Evolutionary conservation across 1,284 basidiomycete genomes (phyloP).

Genomic region (Irpex sp.): DNA sequence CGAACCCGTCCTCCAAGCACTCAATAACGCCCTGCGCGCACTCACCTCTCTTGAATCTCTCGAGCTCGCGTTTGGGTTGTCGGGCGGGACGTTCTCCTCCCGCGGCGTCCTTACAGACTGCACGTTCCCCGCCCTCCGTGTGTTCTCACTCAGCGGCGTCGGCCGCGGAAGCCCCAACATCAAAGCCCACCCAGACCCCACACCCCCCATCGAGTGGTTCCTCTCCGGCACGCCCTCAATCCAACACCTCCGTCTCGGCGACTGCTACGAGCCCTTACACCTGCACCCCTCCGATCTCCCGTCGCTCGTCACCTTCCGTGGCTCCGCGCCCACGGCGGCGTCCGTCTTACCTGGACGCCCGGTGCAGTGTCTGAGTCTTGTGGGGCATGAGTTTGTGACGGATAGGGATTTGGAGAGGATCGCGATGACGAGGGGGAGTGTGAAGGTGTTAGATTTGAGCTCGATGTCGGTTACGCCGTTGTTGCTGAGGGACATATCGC

Average conservation of each 20-base stretch:
- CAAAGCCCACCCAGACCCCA: constrained; percentile 31
- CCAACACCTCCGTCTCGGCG: constrained; percentile 45
- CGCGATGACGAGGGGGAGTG: constrained; percentile 40
- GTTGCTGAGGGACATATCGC: constrained; percentile 52
- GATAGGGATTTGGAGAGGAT: constrained; percentile 48
- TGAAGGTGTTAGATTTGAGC: constrained; percentile 54
- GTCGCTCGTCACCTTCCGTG: constrained; percentile 50
- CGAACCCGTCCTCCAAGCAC: constrained; percentile 19
- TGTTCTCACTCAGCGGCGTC: constrained; percentile 49
- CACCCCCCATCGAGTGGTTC: constrained; percentile 38
- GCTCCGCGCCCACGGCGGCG: constrained; percentile 53
- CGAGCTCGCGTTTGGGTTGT: constrained; percentile 49
- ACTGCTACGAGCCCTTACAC: constrained; percentile 37
- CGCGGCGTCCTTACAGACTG: constrained; percentile 26
- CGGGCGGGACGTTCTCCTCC: constrained; percentile 22
- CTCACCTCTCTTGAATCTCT: constrained; percentile 47
- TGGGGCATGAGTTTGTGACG: constrained; percentile 53
- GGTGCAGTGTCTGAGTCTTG: constrained; percentile 49
- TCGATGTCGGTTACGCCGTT: constrained; percentile 54
- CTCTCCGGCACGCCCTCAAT: constrained; percentile 38
- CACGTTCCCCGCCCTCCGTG: constrained; percentile 34
- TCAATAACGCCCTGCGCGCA: constrained; percentile 34
- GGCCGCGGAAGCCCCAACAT: constrained; percentile 33
- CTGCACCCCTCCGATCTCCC: constrained; percentile 41
- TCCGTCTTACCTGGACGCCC: constrained; percentile 56